These are phyloP conservation scores for Cenchrus purpureus DNA, from an alignment of 176 grass and related monocot genomes.

Conservation along the genomic window DNA sequence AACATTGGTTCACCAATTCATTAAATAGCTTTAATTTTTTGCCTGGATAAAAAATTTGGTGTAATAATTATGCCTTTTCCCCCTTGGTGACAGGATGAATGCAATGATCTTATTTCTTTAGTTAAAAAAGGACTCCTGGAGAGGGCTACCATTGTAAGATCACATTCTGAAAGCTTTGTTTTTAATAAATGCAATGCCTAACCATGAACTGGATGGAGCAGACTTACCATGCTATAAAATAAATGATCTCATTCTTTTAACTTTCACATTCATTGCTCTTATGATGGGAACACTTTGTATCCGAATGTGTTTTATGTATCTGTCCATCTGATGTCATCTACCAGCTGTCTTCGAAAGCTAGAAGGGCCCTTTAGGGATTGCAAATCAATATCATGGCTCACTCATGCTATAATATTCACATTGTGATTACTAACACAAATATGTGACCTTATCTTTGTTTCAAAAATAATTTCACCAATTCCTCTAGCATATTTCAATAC, in stretches of 20 bases:
- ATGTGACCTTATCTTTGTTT: neutral
- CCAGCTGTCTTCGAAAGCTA: no score
- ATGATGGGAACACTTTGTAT: slow-evolving; percentile 10
- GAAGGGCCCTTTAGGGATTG: neutral
- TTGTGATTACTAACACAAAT: slow-evolving; percentile 4
- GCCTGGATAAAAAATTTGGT: slow-evolving; percentile 18
- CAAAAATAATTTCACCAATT: slow-evolving; percentile 14
- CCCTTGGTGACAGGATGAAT: slow-evolving; percentile 74
- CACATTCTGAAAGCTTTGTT: neutral
- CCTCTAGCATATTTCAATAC: neutral
- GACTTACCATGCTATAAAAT: neutral
- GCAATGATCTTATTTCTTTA: slow-evolving; percentile 61
- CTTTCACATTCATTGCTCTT: slow-evolving; percentile 13
- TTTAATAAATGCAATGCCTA: slow-evolving; percentile 15
- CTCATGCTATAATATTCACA: slow-evolving; percentile 9
- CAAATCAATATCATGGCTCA: neutral
- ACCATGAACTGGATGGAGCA: slow-evolving; percentile 7
- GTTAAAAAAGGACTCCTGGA: slow-evolving; percentile 60
- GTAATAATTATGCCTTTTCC: slow-evolving; percentile 13
- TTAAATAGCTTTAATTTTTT: slow-evolving; percentile 9
- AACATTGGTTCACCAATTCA: slow-evolving; percentile 14
- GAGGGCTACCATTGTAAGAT: slow-evolving; percentile 84
- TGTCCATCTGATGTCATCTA: neutral
- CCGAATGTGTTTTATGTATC: slow-evolving; percentile 1
- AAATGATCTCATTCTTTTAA: neutral